phyloP scores from a whole-genome alignment of 331 rosid genomes.

The Quercus tomentella region DNA sequence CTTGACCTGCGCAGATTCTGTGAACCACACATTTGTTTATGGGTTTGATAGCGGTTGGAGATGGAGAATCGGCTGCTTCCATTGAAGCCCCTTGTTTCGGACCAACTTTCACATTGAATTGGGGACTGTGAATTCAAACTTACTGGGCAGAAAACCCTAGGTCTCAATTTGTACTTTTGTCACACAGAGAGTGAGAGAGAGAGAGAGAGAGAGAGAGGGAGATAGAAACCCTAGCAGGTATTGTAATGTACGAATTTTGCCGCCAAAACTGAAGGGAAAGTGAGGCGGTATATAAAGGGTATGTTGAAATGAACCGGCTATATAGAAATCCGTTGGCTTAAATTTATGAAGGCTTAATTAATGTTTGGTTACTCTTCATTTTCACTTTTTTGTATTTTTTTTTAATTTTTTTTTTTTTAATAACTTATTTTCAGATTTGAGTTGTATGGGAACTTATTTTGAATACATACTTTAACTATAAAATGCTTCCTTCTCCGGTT shows the following conservation, averaged over 20 bases:
- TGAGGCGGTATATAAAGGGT: too few species aligned
- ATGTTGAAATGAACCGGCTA: too few species aligned
- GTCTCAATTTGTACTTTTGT: background rate
- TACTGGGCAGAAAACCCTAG: background rate
- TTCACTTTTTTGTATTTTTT: too few species aligned
- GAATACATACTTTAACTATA: accelerated
- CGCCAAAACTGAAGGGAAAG: slow-evolving; percentile 45
- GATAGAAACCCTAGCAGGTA: background rate
- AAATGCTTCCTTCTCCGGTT: accelerated
- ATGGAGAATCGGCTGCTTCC: slow-evolving; percentile 30
- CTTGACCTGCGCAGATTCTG: slow-evolving; percentile 88
- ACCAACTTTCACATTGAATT: background rate
- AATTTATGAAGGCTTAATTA: too few species aligned
- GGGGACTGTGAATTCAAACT: background rate
- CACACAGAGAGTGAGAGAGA: background rate
- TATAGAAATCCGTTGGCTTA: too few species aligned
- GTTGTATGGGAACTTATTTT: too few species aligned
- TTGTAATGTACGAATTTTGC: slow-evolving; percentile 8
- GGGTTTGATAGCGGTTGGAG: slow-evolving; percentile 48
- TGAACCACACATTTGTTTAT: slow-evolving; percentile 68
- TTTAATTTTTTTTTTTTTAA: too few species aligned
- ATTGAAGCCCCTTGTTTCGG: slow-evolving; percentile 12
- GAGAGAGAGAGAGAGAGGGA: background rate
- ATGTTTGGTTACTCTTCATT: too few species aligned
- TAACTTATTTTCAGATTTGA: too few species aligned